Percentiles rank a stretch among this genome's conserved stretches.
phyloP scores from a whole-genome alignment of 192 early-diverging fungal species.

The Entophlyctis helioformis region DNA sequence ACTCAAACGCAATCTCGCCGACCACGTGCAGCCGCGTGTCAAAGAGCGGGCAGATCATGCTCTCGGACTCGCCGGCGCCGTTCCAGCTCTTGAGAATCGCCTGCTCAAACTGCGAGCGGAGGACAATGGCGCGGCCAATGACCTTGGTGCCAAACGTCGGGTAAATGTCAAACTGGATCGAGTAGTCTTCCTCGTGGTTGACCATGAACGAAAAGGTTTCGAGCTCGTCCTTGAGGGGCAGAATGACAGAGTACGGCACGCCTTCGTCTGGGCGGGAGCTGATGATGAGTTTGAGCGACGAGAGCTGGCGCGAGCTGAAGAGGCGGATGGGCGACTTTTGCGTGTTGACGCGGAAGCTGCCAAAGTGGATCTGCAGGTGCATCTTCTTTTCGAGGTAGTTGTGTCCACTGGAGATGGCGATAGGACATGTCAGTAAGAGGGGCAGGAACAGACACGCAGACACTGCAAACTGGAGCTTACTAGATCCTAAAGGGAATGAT shows the following conservation, averaged over 20 bases:
- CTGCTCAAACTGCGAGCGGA: slow-evolving; percentile 53
- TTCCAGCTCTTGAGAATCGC: slow-evolving; percentile 3
- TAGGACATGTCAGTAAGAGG: not conserved
- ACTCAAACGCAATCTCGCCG: slow-evolving; percentile 78
- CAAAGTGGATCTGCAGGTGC: slow-evolving; percentile 65
- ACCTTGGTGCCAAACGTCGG: slow-evolving; percentile 95
- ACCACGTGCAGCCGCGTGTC: slow-evolving; percentile 86
- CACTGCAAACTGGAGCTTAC: slow-evolving; percentile 11
- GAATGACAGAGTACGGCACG: slow-evolving; percentile 81
- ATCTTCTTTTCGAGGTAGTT: slow-evolving; percentile 87
- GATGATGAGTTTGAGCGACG: slow-evolving; percentile 75
- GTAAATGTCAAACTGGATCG: slow-evolving; percentile 88
- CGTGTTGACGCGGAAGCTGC: slow-evolving; percentile 3
- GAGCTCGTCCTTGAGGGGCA: slow-evolving; percentile 72
- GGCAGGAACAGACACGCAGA: not conserved
- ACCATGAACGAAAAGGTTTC: slow-evolving; percentile 79
- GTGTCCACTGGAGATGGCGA: slow-evolving; percentile 54
- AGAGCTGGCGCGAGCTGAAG: slow-evolving; percentile 30
- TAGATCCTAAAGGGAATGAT: slow-evolving; percentile 97
- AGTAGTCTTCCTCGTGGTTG: slow-evolving; percentile 50
- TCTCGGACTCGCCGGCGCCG: slow-evolving; percentile 14
- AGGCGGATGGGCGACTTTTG: slow-evolving; percentile 23
- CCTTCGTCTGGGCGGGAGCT: slow-evolving; percentile 79
- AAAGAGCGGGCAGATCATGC: slow-evolving; percentile 55
- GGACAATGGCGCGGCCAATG: slow-evolving; percentile 75